Conservation (phyloP, 805 yeast species). For the Pichia occidentalis region DNA sequence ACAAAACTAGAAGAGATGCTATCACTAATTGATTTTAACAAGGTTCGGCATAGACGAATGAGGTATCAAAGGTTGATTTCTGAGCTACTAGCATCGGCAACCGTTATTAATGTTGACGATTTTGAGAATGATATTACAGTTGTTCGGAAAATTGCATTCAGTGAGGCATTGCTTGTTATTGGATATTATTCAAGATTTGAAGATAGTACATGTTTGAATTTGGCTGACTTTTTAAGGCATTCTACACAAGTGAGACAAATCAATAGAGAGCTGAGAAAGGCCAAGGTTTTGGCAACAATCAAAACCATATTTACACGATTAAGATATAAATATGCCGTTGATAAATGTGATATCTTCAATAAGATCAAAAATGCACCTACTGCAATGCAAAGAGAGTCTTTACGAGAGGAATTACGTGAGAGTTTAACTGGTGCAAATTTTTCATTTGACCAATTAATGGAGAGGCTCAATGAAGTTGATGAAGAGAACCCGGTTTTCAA, state of each 20-base stretch:
- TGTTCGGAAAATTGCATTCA: constrained; percentile 60
- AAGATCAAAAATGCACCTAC: constrained; percentile 5
- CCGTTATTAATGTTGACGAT: constrained; percentile 2
- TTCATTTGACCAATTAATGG: constrained; percentile 6
- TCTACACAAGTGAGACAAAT: constrained; percentile 52
- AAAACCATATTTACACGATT: constrained; percentile 43
- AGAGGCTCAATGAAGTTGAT: constrained; percentile 10
- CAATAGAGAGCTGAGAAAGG: constrained; percentile 38
- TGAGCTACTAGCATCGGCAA: constrained; percentile 54
- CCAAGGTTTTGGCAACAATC: constrained; percentile 40
- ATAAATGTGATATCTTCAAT: constrained; percentile 6
- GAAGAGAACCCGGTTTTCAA: constrained; percentile 4
- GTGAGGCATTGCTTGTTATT: constrained; percentile 52
- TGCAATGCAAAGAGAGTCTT: not conserved
- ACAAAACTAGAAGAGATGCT: constrained; percentile 47
- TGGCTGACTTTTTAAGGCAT: constrained; percentile 64
- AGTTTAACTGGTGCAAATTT: constrained; percentile 9
- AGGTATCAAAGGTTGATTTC: constrained; percentile 63
- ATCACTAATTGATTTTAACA: constrained; percentile 46
- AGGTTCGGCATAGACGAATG: constrained; percentile 46
- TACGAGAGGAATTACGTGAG: constrained; percentile 4
- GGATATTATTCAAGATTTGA: constrained; percentile 76
- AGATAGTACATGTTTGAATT: constrained; percentile 66
- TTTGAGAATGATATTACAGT: constrained; percentile 31
- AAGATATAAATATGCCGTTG: constrained; percentile 30